These are phyloP conservation scores for Penicillium fuscoglaucum DNA, from an alignment of 2,329 filamentous ascomycete species.

Conservation along the genomic window DNA sequence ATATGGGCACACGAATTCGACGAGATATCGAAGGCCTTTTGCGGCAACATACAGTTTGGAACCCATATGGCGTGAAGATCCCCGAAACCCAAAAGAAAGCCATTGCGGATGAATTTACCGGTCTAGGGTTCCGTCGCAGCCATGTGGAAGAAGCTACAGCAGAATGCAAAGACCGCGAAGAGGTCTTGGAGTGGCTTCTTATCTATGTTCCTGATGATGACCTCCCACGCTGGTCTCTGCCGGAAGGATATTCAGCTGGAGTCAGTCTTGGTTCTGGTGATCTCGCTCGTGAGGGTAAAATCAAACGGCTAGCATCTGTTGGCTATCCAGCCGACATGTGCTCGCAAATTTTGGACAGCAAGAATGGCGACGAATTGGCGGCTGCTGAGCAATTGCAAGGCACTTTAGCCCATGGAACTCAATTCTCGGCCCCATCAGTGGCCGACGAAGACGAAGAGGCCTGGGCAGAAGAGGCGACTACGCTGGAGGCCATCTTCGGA, in stretches of 20 bases:
- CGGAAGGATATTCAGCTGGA: slow-evolving; percentile 87
- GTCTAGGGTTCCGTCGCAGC: slow-evolving; percentile 82
- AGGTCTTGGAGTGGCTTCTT: slow-evolving; percentile 91
- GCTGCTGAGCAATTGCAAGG: slow-evolving; percentile 79
- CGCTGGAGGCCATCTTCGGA: slow-evolving; percentile 82
- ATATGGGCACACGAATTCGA: slow-evolving; percentile 83
- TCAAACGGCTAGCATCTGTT: slow-evolving; percentile 76
- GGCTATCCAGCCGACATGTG: slow-evolving; percentile 87
- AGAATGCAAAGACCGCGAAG: slow-evolving; percentile 87
- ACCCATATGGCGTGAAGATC: slow-evolving; percentile 72
- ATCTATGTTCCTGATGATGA: slow-evolving; percentile 98
- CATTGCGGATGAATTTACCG: slow-evolving; percentile 71
- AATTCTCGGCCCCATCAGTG: slow-evolving; percentile 14
- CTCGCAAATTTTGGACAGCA: slow-evolving; percentile 70
- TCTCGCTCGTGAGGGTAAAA: slow-evolving; percentile 74
- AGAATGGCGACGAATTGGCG: slow-evolving; percentile 68
- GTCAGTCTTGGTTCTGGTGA: slow-evolving; percentile 82
- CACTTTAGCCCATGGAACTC: slow-evolving; percentile 58
- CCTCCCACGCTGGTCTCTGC: slow-evolving; percentile 86
- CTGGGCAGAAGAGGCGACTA: slow-evolving; percentile 84
- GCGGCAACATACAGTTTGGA: slow-evolving; percentile 79
- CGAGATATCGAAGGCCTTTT: slow-evolving; percentile 77
- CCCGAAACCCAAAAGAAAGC: slow-evolving; percentile 55
- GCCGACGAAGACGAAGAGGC: slow-evolving; percentile 49
- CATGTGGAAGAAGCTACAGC: slow-evolving; percentile 86